Percentiles rank a stretch among this genome's conserved stretches.
phyloP scores from a whole-genome alignment of 2,329 filamentous ascomycete genomes.

The Orbilia quercus region DNA sequence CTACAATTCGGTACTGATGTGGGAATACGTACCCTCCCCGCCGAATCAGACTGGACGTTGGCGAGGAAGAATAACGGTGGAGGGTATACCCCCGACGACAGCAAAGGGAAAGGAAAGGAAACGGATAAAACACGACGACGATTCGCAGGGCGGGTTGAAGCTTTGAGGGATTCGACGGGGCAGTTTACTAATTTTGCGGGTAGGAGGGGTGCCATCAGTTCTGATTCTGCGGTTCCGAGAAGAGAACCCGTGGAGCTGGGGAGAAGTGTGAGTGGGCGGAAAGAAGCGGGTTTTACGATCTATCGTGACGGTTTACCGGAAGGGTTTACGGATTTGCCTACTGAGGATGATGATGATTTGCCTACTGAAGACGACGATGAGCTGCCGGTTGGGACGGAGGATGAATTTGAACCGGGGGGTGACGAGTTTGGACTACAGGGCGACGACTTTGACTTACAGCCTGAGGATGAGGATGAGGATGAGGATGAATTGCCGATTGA shows the following conservation, averaged over 20 bases:
- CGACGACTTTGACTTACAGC: background rate
- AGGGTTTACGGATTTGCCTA: background rate
- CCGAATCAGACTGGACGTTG: too few species aligned
- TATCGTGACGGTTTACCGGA: background rate
- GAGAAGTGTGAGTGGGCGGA: background rate
- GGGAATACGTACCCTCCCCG: too few species aligned
- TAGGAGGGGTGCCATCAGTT: too few species aligned
- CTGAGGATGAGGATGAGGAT: background rate
- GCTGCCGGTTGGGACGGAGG: background rate
- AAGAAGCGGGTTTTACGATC: background rate
- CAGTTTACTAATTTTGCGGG: conserved; percentile 12
- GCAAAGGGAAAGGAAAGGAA: background rate
- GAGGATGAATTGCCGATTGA: background rate
- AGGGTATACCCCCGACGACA: background rate
- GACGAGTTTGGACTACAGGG: too few species aligned
- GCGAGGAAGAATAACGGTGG: background rate
- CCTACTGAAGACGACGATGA: background rate
- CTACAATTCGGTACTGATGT: too few species aligned
- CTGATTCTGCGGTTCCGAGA: background rate
- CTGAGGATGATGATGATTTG: too few species aligned
- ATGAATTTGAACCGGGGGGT: background rate
- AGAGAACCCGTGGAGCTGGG: background rate
- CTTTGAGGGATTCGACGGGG: conserved; percentile 28
- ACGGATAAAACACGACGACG: background rate
- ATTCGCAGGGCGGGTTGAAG: conserved; percentile 7